These are phyloP conservation scores for Viola pubescens DNA, from an alignment of 441 rosid genomes.

Conservation along the genomic window DNA sequence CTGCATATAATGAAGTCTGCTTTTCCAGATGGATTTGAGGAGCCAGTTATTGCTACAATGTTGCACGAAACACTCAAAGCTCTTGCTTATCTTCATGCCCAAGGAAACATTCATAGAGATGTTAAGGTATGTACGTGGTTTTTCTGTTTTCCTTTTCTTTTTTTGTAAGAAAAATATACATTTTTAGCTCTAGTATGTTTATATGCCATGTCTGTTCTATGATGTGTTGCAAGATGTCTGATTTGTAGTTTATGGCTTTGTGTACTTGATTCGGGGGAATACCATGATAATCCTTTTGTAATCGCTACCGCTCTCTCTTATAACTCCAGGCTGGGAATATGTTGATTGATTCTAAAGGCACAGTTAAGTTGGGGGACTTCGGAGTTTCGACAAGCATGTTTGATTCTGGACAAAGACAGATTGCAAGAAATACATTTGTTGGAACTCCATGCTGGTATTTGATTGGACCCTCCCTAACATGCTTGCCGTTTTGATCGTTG, in stretches of 20 bases:
- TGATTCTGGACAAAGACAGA: conserved; percentile 93
- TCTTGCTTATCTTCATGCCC: conserved; percentile 90
- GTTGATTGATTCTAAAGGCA: conserved; percentile 65
- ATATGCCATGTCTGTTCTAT: too few relatives aligned
- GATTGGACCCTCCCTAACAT: conserved; percentile 5
- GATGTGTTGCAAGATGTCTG: too few relatives aligned
- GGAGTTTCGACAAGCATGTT: conserved; percentile 98
- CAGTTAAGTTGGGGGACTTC: conserved; percentile 88
- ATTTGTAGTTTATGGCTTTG: too few relatives aligned
- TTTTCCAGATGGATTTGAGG: conserved; percentile 89
- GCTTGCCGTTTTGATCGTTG: too few relatives aligned
- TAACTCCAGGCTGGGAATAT: conserved; percentile 78
- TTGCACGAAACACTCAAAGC: conserved; percentile 92
- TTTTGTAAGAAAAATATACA: conserved; percentile 4
- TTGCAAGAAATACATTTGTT: conserved; percentile 90
- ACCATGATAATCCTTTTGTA: too few relatives aligned
- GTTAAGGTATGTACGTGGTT: conserved; percentile 57
- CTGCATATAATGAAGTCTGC: conserved; percentile 89
- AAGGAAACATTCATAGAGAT: conserved; percentile 96
- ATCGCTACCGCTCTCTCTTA: too few relatives aligned
- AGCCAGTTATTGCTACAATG: conserved; percentile 79
- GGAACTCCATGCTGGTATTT: conserved; percentile 99
- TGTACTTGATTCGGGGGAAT: too few relatives aligned
- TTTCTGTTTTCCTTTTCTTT: neutral
- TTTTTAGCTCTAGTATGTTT: conserved; percentile 19